Percentiles rank a stretch among this genome's conserved stretches.
These are phyloP conservation scores for Amanita rubescens DNA, from an alignment of 768 basidiomycete species.

Conservation along the genomic window DNA sequence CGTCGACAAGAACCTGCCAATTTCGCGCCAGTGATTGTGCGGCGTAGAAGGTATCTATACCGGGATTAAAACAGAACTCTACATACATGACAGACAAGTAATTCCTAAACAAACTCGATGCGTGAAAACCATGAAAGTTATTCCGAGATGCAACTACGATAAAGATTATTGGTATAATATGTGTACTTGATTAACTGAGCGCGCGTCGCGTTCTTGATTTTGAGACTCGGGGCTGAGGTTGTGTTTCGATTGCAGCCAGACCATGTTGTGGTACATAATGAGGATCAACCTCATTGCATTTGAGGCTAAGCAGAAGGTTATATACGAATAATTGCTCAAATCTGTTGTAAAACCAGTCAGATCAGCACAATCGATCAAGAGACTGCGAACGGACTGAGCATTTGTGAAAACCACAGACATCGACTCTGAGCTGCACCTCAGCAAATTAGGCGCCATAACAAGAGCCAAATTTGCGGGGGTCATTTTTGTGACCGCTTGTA, in stretches of 20 bases:
- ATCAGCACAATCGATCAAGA: neutral
- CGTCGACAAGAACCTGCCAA: too few relatives aligned
- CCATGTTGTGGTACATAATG: conserved; percentile 78
- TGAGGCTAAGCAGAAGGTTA: conserved; percentile 74
- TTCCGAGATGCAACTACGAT: neutral
- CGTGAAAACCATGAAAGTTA: conserved; percentile 6
- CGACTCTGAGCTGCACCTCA: conserved; percentile 82
- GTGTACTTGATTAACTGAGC: conserved; percentile 15
- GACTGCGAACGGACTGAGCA: conserved; percentile 57
- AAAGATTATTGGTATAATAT: neutral
- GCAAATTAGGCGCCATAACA: conserved; percentile 87
- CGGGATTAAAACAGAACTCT: neutral
- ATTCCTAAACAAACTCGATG: conserved; percentile 4
- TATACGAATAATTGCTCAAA: conserved; percentile 88
- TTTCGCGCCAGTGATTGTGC: too few relatives aligned
- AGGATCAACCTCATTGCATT: conserved; percentile 66
- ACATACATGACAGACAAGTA: conserved; percentile 3
- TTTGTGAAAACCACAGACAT: conserved; percentile 89
- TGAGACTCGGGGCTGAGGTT: conserved; percentile 36
- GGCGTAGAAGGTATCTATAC: neutral
- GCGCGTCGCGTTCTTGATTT: conserved; percentile 51
- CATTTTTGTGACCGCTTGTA: conserved; percentile 78
- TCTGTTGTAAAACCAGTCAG: conserved; percentile 28
- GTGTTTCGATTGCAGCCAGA: conserved; percentile 54
- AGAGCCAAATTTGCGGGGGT: conserved; percentile 81